Evolutionary conservation across 2,329 filamentous ascomycete species (phyloP), one percentile per base, ranked within the genome.

Genomic region (Pestalotiopsis sp.): DNA sequence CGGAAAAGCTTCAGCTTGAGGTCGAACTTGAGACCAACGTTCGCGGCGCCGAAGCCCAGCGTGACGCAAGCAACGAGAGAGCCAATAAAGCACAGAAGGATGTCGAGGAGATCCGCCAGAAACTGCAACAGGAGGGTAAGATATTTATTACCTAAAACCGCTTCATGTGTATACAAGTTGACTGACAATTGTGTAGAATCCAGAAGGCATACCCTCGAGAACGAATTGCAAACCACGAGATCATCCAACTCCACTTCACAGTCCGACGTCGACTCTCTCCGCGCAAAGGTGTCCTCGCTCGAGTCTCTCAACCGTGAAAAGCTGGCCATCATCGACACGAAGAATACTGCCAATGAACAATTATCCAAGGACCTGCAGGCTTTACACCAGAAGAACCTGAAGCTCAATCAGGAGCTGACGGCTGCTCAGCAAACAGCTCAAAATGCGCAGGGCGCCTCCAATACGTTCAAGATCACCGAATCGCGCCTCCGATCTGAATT

Each of bases 231-330:
- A 75, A 83, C 88, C 12, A 85, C 97, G 69, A 95, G 93, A 75
- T 90, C 93, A 0, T 92, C 92, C 4, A 91, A 90, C 23, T 90
- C 91, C 1, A 91, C 90, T 70, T 92, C 93, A 2, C 89, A 92
- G 69, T 90, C 91, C 38, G 92, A 95, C 75, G 87, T 93, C 69
- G 91, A 93, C 75, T 89, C 90, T 2, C 86, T 99, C 14, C 91
- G 93, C 75, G 90, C 93, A 69, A 94, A 95, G 74, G 94, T 99
- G 75, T 85, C 91, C 63, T 93, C 93, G 0, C 89, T 99, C 2
- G 95, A 99, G 80, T 91, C 93, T 0, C 96, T 95, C 6, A 98
- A 97, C 78, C 92, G 96, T 70, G 95, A 98, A 72, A 95, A 94
- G 14, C 83, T 98, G 4, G 91, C 93, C 57, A 90, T 98, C 41